Evolutionary conservation across 768 basidiomycete species (phyloP).

Genomic region (Mycena albidolilacea): DNA sequence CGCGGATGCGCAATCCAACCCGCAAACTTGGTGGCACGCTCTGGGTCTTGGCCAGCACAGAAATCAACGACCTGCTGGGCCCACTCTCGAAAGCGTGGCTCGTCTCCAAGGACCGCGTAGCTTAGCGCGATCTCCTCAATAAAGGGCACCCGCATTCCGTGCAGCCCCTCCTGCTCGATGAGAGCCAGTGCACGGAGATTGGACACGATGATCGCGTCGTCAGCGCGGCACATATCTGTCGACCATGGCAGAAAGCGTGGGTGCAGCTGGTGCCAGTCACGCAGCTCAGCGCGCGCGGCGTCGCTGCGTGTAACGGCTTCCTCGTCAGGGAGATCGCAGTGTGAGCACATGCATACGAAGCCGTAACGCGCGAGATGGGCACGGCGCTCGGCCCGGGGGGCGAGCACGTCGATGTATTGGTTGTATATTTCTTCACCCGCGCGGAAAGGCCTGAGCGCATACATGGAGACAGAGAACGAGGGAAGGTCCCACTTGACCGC

Average conservation of each 20-base stretch:
- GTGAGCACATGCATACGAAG: slow-evolving; percentile 58
- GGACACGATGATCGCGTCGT: slow-evolving; percentile 56
- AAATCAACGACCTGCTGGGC: slow-evolving; percentile 49
- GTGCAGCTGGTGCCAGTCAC: slow-evolving; percentile 53
- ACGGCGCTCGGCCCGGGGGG: slow-evolving; percentile 52
- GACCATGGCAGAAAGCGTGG: slow-evolving; percentile 60
- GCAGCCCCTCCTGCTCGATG: slow-evolving; percentile 58
- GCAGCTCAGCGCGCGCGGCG: slow-evolving; percentile 50
- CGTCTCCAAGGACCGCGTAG: slow-evolving; percentile 58
- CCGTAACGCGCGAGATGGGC: slow-evolving; percentile 55
- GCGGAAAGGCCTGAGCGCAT: slow-evolving; percentile 56
- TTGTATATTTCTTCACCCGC: slow-evolving; percentile 61
- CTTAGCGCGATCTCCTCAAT: slow-evolving; percentile 60
- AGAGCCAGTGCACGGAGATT: slow-evolving; percentile 56
- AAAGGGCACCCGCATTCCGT: slow-evolving; percentile 56
- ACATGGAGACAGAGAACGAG: slow-evolving; percentile 56
- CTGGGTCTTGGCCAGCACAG: slow-evolving; percentile 46
- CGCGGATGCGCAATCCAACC: slow-evolving; percentile 50
- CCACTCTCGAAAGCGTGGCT: slow-evolving; percentile 54
- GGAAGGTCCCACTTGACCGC: slow-evolving; percentile 58
- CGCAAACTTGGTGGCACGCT: slow-evolving; percentile 47
- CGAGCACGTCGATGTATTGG: slow-evolving; percentile 59
- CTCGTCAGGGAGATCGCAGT: slow-evolving; percentile 49
- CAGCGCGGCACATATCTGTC: slow-evolving; percentile 56
- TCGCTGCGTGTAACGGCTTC: slow-evolving; percentile 48